Base-by-base conservation (phyloP, 495 filamentous ascomycete genomes). In the Podospora pseudopauciseta region DNA sequence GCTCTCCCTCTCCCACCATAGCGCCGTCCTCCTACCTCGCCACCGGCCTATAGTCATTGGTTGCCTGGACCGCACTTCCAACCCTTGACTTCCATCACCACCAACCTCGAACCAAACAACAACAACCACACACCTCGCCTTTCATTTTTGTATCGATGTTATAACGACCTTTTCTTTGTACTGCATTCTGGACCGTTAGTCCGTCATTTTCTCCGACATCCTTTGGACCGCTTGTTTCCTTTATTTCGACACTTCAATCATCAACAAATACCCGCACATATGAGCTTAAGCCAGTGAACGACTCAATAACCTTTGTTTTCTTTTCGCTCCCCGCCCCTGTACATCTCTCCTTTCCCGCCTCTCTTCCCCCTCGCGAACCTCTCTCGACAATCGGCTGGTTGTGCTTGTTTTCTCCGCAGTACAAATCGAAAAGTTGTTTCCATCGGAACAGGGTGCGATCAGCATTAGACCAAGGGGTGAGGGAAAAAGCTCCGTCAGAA, bases 221-320 rank as follows among this genome's bases (percentile, higher is more conserved):
- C 81, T 78, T 82, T 69, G 60, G 57, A 65, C 66, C 64, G 54
- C 66, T 60, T 66, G 71, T 55, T 65, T 64, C 81, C 79, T 85
- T 86, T 87, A 83, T 88, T 75, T 71, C 39, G 39, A 49, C 39
- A 49, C 7, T 49, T 49, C 75, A 77, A 77, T 76, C 80, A 82
- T 83, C 34, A 81, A 71, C 67, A 78, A 84, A 85, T 83, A 84
- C 81, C 84, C 81, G 82, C 80, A 79, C 79, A 92, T 63, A 63
- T 90, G 89, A 91, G 82, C 82, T 80, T 86, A 83, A 85, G 85
- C 89, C 78, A 78, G 63, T 82, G 70, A 82, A 87, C 82, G 82
- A 86, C 80, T 80, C 83, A 86, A 83, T 88, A 84, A 69, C 69
- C 78, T 78, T 81, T 72, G 77, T 78, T 81, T 73, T 76, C 74